phyloP scores from a whole-genome alignment of 345 rosid genomes.

The Laguncularia racemosa region DNA sequence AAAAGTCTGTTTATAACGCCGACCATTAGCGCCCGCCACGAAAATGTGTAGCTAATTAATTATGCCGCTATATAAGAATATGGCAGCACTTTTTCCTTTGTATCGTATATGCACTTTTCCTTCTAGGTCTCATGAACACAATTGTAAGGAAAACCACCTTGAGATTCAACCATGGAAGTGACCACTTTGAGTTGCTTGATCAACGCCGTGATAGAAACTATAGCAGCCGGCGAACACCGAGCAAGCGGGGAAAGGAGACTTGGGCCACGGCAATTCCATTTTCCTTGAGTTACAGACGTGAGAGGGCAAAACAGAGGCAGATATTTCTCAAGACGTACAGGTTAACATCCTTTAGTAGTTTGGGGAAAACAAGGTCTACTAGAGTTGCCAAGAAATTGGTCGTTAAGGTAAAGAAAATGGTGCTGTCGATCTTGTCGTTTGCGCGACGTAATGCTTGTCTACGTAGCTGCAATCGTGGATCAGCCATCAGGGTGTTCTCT shows the following conservation, averaged over 20 bases:
- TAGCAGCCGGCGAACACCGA: slow-evolving; percentile 9
- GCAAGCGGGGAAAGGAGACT: slow-evolving; percentile 12
- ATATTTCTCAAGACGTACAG: slow-evolving; percentile 38
- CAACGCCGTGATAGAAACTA: not conserved
- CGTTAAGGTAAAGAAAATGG: slow-evolving; percentile 23
- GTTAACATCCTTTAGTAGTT: slow-evolving; percentile 18
- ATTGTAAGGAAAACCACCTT: slow-evolving; percentile 16
- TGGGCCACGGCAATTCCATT: slow-evolving; percentile 5
- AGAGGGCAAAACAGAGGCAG: slow-evolving; percentile 39
- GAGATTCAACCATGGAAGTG: slow-evolving; percentile 10
- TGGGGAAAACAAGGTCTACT: slow-evolving; percentile 9
- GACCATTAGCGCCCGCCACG: too few species aligned
- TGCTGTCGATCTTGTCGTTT: slow-evolving; percentile 21
- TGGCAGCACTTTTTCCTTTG: not conserved
- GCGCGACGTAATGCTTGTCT: slow-evolving; percentile 10
- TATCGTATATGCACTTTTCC: too few species aligned
- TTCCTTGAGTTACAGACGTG: slow-evolving; percentile 22
- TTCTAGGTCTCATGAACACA: slow-evolving; percentile 12
- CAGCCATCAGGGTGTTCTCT: slow-evolving; percentile 11
- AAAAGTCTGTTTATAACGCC: too few species aligned
- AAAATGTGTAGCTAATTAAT: too few species aligned
- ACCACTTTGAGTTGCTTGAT: slow-evolving; percentile 18
- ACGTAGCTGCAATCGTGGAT: slow-evolving; percentile 21
- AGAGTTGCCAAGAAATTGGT: slow-evolving; percentile 25
- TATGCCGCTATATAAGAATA: too few species aligned